A percentile compares a stretch with the other conserved stretches of the same genome.
phyloP scores from a whole-genome alignment of 257 asterid species.

The Solanum stenotomum region DNA sequence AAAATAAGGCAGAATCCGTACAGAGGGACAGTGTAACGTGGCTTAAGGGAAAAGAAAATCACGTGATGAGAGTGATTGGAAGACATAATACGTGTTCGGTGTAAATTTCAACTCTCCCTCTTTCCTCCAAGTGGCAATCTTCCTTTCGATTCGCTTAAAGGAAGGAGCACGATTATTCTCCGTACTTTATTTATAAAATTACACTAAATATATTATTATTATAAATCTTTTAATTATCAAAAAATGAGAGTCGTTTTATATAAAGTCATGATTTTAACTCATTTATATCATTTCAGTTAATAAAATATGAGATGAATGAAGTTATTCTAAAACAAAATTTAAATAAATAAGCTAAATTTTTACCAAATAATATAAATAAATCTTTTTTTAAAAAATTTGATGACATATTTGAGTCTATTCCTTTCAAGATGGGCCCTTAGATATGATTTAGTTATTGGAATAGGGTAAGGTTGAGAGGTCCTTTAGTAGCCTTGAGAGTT shows the following conservation, averaged over 20 bases:
- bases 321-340: too few species aligned
- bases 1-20: not conserved
- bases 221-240: too few species aligned
- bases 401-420: too few species aligned
- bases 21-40: slow-evolving; percentile 3
- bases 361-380: too few species aligned
- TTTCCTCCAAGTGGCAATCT: not conserved
- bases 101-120: not conserved
- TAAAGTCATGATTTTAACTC: too few species aligned
- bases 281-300: too few species aligned
- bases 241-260: too few species aligned
- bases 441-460: slow-evolving; percentile 23
- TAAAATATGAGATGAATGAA: too few species aligned
- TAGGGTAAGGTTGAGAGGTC: not conserved
- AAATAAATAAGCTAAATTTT: too few species aligned
- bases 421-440: not conserved
- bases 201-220: too few species aligned
- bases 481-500: not conserved
- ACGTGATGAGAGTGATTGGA: slow-evolving; percentile 16
- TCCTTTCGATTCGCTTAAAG: not conserved
- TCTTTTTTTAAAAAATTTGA: too few species aligned
- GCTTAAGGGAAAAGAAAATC: not conserved
- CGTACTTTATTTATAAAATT: not conserved
- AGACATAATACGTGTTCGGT: slow-evolving; percentile 27
- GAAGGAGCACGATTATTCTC: slow-evolving; percentile 20